Conservation (phyloP, 2,329 filamentous ascomycete species). For the Nigrograna mackinnonii region DNA sequence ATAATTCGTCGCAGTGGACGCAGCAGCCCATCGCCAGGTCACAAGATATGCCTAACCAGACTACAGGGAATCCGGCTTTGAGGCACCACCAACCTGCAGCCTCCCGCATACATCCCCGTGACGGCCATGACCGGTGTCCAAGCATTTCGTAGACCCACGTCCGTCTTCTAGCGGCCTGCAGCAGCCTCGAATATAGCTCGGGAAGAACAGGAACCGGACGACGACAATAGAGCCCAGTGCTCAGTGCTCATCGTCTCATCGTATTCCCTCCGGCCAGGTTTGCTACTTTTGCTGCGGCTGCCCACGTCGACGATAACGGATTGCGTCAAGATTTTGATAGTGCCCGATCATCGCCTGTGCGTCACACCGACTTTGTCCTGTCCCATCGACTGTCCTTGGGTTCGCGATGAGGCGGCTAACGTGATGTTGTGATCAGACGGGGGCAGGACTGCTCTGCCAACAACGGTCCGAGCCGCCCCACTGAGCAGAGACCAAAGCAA, state of each 20-base stretch:
- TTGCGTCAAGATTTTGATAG: background rate
- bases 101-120: conserved; percentile 37
- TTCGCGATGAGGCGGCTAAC: conserved; percentile 22
- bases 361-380: conserved; percentile 33
- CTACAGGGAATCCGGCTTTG: conserved; percentile 33
- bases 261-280: conserved; percentile 22
- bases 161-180: conserved; percentile 38
- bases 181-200: conserved; percentile 31
- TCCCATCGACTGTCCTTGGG: conserved; percentile 25
- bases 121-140: conserved; percentile 30
- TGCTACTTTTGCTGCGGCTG: conserved; percentile 4
- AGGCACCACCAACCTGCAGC: conserved; percentile 37
- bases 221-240: too few relatives aligned
- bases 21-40: conserved; percentile 29
- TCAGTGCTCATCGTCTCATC: conserved; percentile 33
- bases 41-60: conserved; percentile 31
- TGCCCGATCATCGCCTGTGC: background rate
- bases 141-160: conserved; percentile 26
- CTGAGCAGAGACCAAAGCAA: too few relatives aligned
- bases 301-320: conserved; percentile 19
- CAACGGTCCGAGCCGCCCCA: conserved; percentile 30
- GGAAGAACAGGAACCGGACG: conserved; percentile 30
- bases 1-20: conserved; percentile 22
- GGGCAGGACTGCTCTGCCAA: conserved; percentile 26
- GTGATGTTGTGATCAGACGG: conserved; percentile 26